phyloP scores from a whole-genome alignment of 805 yeast species.

The Hanseniaspora lindneri region DNA sequence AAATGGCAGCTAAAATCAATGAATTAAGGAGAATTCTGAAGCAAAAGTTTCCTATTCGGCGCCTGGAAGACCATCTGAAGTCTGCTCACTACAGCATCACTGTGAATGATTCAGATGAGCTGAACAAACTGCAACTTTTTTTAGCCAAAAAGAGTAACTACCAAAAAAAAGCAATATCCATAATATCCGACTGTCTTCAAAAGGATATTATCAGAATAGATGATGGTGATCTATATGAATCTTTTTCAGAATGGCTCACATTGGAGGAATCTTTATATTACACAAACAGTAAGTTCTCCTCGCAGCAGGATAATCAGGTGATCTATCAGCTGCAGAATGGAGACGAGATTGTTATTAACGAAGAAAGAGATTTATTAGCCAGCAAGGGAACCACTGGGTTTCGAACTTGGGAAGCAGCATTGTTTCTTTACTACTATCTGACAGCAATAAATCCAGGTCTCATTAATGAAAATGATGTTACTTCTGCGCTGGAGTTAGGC shows the following conservation, averaged over 20 bases:
- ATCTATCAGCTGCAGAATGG: not conserved
- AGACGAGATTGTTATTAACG: conserved; percentile 1
- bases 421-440: conserved; percentile 45
- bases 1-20: not conserved
- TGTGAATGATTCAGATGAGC: not conserved
- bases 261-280: conserved; percentile 9
- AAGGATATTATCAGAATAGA: not conserved
- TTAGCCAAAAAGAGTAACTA: conserved; percentile 1
- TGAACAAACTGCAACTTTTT: not conserved
- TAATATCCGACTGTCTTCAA: conserved; percentile 4
- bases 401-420: conserved; percentile 89
- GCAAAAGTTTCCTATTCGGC: conserved; percentile 8
- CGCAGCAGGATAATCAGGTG: not conserved
- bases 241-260: conserved; percentile 5
- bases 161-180: not conserved
- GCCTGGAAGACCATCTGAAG: not conserved
- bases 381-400: conserved; percentile 53
- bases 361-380: conserved; percentile 13
- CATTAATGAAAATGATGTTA: not conserved
- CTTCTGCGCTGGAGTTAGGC: conserved; percentile 57
- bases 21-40: not conserved
- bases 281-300: not conserved
- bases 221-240: not conserved
- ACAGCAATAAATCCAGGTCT: not conserved
- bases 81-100: not conserved